Percentiles rank a stretch among this genome's conserved stretches.
These are phyloP conservation scores for Dioszegia crocea DNA, from an alignment of 768 basidiomycete genomes.

Conservation along the genomic window DNA sequence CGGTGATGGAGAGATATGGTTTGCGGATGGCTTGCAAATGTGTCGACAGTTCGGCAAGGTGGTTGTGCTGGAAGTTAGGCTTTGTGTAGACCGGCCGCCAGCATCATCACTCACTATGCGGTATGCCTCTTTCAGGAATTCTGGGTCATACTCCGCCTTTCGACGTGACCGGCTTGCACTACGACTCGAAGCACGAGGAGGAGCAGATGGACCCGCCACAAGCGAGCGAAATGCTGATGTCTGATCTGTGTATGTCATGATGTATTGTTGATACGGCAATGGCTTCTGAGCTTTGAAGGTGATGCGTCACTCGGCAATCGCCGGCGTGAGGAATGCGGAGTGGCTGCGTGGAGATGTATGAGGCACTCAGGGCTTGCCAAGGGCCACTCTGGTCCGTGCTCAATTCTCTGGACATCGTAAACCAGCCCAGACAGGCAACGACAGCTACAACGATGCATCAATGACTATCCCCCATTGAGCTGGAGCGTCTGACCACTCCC, in stretches of 20 bases:
- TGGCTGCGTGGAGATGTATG: no score
- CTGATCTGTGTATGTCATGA: constrained; percentile 7
- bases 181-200: background rate
- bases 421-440: no score
- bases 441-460: no score
- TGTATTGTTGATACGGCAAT: no score
- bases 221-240: constrained; percentile 1
- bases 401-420: no score
- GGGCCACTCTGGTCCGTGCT: no score
- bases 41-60: constrained; percentile 33
- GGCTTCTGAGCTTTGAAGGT: no score
- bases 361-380: no score
- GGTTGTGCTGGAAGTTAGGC: constrained; percentile 35
- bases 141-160: constrained; percentile 11
- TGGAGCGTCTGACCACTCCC: background rate
- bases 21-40: constrained; percentile 72
- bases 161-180: background rate
- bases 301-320: no score
- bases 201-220: background rate
- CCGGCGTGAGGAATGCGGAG: no score
- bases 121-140: constrained; percentile 48
- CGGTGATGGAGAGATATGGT: constrained; percentile 71
- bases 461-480: constrained; percentile 6
- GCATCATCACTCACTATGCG: constrained; percentile 35
- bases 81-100: no score